phyloP scores from a whole-genome alignment of 495 filamentous ascomycete species.

The Viridothelium virens region DNA sequence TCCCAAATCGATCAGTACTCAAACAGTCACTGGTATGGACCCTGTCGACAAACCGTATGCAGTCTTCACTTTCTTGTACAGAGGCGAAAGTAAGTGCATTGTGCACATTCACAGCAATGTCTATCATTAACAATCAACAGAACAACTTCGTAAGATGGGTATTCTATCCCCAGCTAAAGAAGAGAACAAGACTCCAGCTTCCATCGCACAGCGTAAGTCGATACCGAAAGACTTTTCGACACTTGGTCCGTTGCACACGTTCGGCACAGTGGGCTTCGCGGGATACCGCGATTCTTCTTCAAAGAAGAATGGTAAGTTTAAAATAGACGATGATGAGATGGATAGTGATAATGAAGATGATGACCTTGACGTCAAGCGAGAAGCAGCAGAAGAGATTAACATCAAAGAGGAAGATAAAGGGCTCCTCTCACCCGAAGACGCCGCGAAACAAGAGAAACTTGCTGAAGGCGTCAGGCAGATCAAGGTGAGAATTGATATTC shows the following conservation, averaged over 20 bases:
- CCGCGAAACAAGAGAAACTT: slow-evolving; percentile 72
- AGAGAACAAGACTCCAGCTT: slow-evolving; percentile 47
- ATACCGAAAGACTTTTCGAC: slow-evolving; percentile 72
- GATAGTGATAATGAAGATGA: slow-evolving; percentile 65
- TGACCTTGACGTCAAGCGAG: slow-evolving; percentile 41
- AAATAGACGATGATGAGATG: slow-evolving; percentile 56
- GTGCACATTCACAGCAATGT: not conserved
- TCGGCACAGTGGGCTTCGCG: slow-evolving; percentile 79
- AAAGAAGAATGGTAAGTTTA: slow-evolving; percentile 44
- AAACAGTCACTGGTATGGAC: slow-evolving; percentile 98
- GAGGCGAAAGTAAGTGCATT: slow-evolving; percentile 76
- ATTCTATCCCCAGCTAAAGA: slow-evolving; percentile 59
- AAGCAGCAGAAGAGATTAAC: slow-evolving; percentile 60
- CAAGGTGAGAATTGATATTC: slow-evolving; percentile 48
- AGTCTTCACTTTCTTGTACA: slow-evolving; percentile 95
- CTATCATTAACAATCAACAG: slow-evolving; percentile 35
- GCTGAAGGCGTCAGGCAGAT: slow-evolving; percentile 88
- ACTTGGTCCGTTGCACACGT: slow-evolving; percentile 74
- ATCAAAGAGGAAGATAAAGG: slow-evolving; percentile 54
- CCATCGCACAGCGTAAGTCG: slow-evolving; percentile 59
- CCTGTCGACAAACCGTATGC: slow-evolving; percentile 91
- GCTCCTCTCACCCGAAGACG: slow-evolving; percentile 67
- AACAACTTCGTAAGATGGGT: slow-evolving; percentile 91
- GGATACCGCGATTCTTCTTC: slow-evolving; percentile 71
- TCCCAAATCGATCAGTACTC: slow-evolving; percentile 93